A percentile compares a stretch with the other conserved stretches of the same genome.
These are phyloP conservation scores for Boletus speciosus DNA, from an alignment of 768 basidiomycete genomes.

Conservation along the genomic window DNA sequence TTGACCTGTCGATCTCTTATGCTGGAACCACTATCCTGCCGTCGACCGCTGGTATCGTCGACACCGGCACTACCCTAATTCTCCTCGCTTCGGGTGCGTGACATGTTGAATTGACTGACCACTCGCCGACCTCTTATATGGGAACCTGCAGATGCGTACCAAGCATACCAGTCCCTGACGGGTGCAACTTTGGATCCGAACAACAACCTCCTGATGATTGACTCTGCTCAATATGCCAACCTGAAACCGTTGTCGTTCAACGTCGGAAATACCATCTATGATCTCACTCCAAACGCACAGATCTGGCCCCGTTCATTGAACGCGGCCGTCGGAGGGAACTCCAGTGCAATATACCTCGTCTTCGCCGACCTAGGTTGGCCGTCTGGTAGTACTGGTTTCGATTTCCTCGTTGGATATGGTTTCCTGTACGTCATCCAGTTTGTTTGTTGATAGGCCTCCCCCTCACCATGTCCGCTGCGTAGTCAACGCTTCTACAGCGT, in stretches of 20 bases:
- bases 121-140: too few relatives aligned
- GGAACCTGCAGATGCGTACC: slow-evolving; percentile 21
- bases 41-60: slow-evolving; percentile 31
- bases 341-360: slow-evolving; percentile 27
- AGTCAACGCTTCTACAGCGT: slow-evolving; percentile 42
- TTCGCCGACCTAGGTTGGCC: slow-evolving; percentile 15
- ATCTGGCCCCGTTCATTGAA: slow-evolving; percentile 35
- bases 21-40: slow-evolving; percentile 20
- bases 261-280: slow-evolving; percentile 14
- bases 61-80: slow-evolving; percentile 31
- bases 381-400: slow-evolving; percentile 10
- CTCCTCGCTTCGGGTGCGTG: slow-evolving; percentile 21
- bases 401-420: slow-evolving; percentile 19
- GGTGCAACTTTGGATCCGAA: slow-evolving; percentile 22
- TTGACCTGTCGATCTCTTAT: slow-evolving; percentile 31
- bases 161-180: slow-evolving; percentile 21
- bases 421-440: slow-evolving; percentile 4
- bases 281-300: slow-evolving; percentile 25
- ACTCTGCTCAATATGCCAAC: slow-evolving; percentile 18
- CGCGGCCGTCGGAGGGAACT: slow-evolving; percentile 22
- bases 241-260: slow-evolving; percentile 26
- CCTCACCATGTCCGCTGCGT: neutral
- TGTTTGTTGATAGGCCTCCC: neutral
- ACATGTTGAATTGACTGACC: too few relatives aligned
- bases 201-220: slow-evolving; percentile 27